Base-by-base conservation (phyloP, 2,329 filamentous ascomycete genomes). In the Botrytis paeoniae region DNA sequence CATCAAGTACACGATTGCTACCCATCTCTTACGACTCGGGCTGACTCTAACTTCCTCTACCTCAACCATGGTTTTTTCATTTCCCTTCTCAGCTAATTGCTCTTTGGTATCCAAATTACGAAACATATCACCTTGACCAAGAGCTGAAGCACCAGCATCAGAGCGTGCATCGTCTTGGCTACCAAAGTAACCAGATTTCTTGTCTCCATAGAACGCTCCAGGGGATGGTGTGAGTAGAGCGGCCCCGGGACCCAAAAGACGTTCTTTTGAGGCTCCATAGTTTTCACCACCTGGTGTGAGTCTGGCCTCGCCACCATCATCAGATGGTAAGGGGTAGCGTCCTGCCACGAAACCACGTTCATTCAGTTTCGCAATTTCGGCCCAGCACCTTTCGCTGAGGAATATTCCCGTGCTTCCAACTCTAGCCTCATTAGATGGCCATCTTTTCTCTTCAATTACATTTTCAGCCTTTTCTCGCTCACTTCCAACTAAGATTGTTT, bases 101-200 rank as follows among this genome's bases (percentile, higher is more conserved):
- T 97, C 93, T 75, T 94, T 89, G 10, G 95, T 98, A 78, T 98
- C 95, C 12, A 98, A 86, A 79, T 98, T 97, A 80, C 94, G 93
- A 86, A 99, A 99, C 95, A 99, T 97, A 81, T 99, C 96, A 12
- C 96, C 95, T 70, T 89, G 93, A 65, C 95, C 93, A 80, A 97
- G 92, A 9, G 93, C 94, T n/a, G 95, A 98, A 2, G 88, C 92
- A 6, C 95, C 95, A 12, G 95, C 95, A 69, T 99, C 96, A 43
- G 96, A 98, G 61, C 94, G 93, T 12, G 91, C 86, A 80, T 99
- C 96, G 73, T 91, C 87, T 77, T 86, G 90, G 74, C 83, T 85
- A 70, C 92, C 92, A 78, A 98, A 98, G 81, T 97, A 98, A 35
- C 91, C 91, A 74, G 91, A 88, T 73, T 87, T 87, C 81, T 94